A percentile compares a stretch with the other conserved stretches of the same genome.
Evolutionary conservation across 495 filamentous ascomycete species (phyloP).

Genomic region (Xylaria intraflava): DNA sequence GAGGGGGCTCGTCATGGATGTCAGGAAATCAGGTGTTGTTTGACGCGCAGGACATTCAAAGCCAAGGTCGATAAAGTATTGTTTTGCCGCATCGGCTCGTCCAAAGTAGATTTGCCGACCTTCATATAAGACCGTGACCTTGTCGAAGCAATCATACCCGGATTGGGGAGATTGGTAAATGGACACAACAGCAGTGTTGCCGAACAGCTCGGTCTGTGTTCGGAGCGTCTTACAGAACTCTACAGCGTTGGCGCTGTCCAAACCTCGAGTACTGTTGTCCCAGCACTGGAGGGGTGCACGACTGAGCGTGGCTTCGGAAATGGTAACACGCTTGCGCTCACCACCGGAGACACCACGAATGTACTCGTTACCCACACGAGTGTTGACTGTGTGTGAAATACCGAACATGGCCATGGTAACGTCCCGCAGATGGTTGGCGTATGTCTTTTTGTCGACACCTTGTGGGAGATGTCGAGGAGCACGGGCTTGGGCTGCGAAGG

Average conservation of each 20-base stretch:
- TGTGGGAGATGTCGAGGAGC: constrained; percentile 56
- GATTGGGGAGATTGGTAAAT: constrained; percentile 78
- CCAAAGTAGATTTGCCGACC: constrained; percentile 82
- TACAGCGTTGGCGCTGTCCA: constrained; percentile 76
- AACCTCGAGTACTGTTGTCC: constrained; percentile 77
- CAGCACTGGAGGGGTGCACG: constrained; percentile 69
- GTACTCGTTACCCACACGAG: constrained; percentile 72
- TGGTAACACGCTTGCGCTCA: constrained; percentile 77
- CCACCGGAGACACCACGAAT: constrained; percentile 75
- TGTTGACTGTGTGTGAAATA: constrained; percentile 68
- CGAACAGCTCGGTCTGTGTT: constrained; percentile 57
- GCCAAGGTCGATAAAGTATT: constrained; percentile 67
- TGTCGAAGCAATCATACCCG: constrained; percentile 75
- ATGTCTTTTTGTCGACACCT: constrained; percentile 52
- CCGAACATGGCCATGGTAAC: constrained; percentile 77
- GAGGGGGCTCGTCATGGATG: constrained; percentile 64
- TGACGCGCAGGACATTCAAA: constrained; percentile 67
- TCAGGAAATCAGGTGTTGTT: constrained; percentile 75
- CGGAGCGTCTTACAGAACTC: constrained; percentile 68
- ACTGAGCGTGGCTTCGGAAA: constrained; percentile 63
- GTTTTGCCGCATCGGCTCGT: constrained; percentile 50
- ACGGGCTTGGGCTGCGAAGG: constrained; percentile 66
- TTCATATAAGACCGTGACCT: constrained; percentile 71
- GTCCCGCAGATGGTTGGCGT: constrained; percentile 60
- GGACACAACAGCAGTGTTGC: constrained; percentile 64